phyloP scores from a whole-genome alignment of 192 early-diverging fungal genomes.

The Backusella mclennaniae region DNA sequence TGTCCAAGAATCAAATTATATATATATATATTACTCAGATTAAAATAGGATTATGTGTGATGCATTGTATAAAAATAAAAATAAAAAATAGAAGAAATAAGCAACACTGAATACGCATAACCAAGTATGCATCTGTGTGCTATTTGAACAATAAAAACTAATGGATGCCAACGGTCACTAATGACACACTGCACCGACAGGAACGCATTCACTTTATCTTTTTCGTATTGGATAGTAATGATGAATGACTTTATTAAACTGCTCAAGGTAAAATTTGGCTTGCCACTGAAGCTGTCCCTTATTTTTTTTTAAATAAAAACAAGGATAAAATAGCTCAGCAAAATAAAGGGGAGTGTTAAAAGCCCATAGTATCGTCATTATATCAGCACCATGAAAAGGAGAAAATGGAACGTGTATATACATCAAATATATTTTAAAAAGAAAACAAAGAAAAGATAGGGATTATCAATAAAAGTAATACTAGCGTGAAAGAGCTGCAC shows the following conservation, averaged over 20 bases:
- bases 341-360: neutral
- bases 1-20: too few species aligned
- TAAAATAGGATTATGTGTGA: neutral
- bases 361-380: neutral
- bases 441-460: neutral
- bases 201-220: neutral
- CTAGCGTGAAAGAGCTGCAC: conserved; percentile 5
- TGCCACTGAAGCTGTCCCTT: neutral
- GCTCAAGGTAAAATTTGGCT: neutral
- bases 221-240: neutral
- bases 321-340: neutral
- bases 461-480: neutral
- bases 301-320: too few species aligned
- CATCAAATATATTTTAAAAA: neutral
- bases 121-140: neutral
- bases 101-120: neutral
- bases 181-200: neutral
- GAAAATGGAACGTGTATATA: neutral
- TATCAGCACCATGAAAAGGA: neutral
- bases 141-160: neutral
- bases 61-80: neutral
- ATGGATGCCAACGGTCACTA: neutral
- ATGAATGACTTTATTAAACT: neutral
- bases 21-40: neutral
- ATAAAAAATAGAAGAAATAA: neutral